Evolutionary conservation across 2,329 filamentous ascomycete species (phyloP).

Genomic region (Hypoxylon sp.): DNA sequence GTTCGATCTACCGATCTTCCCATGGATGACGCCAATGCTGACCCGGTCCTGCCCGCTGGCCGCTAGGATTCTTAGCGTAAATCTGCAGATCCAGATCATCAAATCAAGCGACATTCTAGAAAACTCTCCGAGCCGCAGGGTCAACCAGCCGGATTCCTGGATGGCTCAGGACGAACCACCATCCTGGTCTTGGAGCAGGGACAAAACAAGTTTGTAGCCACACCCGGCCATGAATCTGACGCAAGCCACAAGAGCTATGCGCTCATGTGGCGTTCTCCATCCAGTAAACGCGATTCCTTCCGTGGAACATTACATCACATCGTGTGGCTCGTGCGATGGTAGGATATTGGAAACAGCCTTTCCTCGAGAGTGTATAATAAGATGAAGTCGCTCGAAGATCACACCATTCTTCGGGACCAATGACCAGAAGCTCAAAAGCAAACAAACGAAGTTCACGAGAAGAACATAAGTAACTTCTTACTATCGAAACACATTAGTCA

Average conservation of each 20-base stretch:
- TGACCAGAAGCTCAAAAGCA: background rate
- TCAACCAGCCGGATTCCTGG: slow-evolving; percentile 16
- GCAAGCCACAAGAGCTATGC: slow-evolving; percentile 42
- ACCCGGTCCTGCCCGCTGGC: background rate
- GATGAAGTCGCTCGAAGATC: background rate
- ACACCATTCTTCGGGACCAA: background rate
- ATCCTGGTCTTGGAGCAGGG: slow-evolving; percentile 23
- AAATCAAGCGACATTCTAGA: slow-evolving; percentile 31
- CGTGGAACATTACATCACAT: slow-evolving; percentile 37
- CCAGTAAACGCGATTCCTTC: slow-evolving; percentile 1
- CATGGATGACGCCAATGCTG: slow-evolving; percentile 36
- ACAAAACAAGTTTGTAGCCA: slow-evolving; percentile 53
- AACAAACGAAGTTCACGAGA: slow-evolving; percentile 4
- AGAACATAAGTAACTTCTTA: background rate
- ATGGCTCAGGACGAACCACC: slow-evolving; percentile 12
- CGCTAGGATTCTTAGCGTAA: slow-evolving; percentile 26
- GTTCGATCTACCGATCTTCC: slow-evolving; percentile 32
- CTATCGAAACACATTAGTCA: slow-evolving; percentile 11
- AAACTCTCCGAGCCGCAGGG: slow-evolving; percentile 24
- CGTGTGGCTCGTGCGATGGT: slow-evolving; percentile 17
- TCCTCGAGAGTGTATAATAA: slow-evolving; percentile 26
- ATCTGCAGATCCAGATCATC: slow-evolving; percentile 35
- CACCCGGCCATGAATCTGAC: slow-evolving; percentile 41
- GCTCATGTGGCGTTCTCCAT: slow-evolving; percentile 27
- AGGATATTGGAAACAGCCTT: background rate